Evolutionary conservation across 495 filamentous ascomycete species (phyloP), one percentile per base, ranked within the genome.

Genomic region (Aspergillus ellipticus): DNA sequence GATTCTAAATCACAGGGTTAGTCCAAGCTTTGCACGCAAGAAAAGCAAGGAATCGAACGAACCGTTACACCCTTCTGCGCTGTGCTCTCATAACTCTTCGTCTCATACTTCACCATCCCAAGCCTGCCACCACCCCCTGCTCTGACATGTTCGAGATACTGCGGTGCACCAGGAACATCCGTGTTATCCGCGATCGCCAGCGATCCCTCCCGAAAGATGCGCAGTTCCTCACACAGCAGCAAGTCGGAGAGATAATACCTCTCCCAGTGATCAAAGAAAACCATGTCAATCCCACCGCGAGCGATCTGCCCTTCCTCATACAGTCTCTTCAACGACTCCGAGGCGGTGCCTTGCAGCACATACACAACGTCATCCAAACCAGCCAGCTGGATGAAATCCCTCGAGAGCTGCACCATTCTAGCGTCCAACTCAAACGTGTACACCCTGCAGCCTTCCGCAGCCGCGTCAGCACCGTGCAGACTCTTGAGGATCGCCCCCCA

Each of bases 261-360:
- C 60, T 70, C 64, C 58, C 60, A 64, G 42, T 73, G 70, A 54
- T 73, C 70, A 16, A 70, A 59, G 54, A 73, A 71, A 0, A 61
- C 57, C 47, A 69, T 43, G 33, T 67, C 62, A 11, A 65, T 54
- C 4, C 29, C 29, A 1, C 51, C 55, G 13, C 20, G 6, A 26
- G 35, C 46, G 1, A 73, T 20, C 21, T 56, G 56, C 6, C 66
- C 64, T 10, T 70, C 62, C 4, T 43, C 45, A 21, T 63, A 53
- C 9, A 73, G 53, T 41, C 59, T 64, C 33, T 54, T 45, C 42
- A 71, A 13, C 2, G 60, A 68, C 6, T 65, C 65, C 2, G 61
- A 54, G 1, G 60, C 68, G 7, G 59, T 48, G 0, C 66, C 70
- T 31, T 65, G 60, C 11, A 69, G 7, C n/a, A 73, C 67, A 54